A percentile compares a stretch with the other conserved stretches of the same genome.
These are phyloP conservation scores for Phytophthora citrophthora DNA, from an alignment of 352 stramenopile genomes.

Conservation along the genomic window DNA sequence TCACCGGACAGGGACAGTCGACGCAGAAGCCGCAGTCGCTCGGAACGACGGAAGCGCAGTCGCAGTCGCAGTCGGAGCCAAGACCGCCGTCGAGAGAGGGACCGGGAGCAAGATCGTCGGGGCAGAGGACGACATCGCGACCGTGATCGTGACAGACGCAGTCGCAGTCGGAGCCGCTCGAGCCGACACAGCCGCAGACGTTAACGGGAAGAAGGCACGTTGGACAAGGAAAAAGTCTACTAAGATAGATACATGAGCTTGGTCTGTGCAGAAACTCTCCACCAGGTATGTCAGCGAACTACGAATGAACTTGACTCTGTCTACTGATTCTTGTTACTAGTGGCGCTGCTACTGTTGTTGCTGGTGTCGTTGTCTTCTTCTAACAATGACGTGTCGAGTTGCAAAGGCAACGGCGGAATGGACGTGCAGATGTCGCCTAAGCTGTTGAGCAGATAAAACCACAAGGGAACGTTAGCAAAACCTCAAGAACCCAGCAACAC, in stretches of 20 bases:
- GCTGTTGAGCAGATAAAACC: conserved; percentile 30
- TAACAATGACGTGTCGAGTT: conserved; percentile 75
- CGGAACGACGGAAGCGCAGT: conserved; percentile 20
- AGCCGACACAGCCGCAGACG: conserved; percentile 41
- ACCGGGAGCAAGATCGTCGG: conserved; percentile 20
- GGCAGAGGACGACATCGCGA: conserved; percentile 21
- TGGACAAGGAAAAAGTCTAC: conserved; percentile 4
- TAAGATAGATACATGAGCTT: conserved; percentile 20
- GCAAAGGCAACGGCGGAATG: conserved; percentile 68
- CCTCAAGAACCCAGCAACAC: not conserved
- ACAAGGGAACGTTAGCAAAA: not conserved
- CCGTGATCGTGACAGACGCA: conserved; percentile 19
- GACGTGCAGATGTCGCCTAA: conserved; percentile 64
- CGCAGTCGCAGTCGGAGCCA: conserved; percentile 20
- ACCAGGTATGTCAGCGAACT: conserved; percentile 22
- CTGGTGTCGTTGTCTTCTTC: conserved; percentile 24
- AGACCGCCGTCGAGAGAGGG: conserved; percentile 16
- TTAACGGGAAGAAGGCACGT: conserved; percentile 7
- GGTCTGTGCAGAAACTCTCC: not conserved
- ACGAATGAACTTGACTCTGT: conserved; percentile 9
- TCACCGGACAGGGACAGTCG: conserved; percentile 14
- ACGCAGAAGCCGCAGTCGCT: conserved; percentile 10
- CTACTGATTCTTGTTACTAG: conserved; percentile 23
- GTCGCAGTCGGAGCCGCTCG: conserved; percentile 13
- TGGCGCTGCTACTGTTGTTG: conserved; percentile 16